Percentiles rank a stretch among this genome's conserved stretches.
Evolutionary conservation across 1,284 basidiomycete species (phyloP).

Genomic region (Ustilago loliicola): DNA sequence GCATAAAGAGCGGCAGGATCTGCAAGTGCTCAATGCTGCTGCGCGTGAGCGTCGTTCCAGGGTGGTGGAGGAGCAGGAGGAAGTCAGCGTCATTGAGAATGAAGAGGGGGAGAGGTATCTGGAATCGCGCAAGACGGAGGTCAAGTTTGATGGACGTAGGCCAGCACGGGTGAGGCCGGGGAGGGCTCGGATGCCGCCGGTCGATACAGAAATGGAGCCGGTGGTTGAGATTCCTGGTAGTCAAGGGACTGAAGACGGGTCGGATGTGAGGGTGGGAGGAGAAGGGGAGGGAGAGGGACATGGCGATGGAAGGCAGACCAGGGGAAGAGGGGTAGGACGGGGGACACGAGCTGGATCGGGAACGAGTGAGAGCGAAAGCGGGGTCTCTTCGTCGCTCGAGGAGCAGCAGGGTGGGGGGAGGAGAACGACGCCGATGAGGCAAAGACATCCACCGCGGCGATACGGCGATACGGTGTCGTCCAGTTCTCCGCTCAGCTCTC

Average conservation of each 20-base stretch:
- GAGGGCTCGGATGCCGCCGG: background rate
- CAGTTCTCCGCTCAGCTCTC: background rate
- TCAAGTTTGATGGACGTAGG: background rate
- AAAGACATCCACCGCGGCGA: constrained; percentile 26
- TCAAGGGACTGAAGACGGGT: background rate
- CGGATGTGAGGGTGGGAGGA: background rate
- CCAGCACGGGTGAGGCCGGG: background rate
- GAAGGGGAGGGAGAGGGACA: background rate
- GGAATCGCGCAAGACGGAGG: constrained; percentile 30
- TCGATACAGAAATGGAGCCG: background rate
- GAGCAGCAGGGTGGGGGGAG: constrained; percentile 3
- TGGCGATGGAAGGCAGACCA: background rate
- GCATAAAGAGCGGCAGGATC: constrained; percentile 10
- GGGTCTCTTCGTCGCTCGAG: constrained; percentile 6
- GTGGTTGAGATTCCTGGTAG: background rate
- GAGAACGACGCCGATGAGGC: constrained; percentile 27
- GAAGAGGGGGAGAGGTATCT: constrained; percentile 33
- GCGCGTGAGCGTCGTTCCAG: constrained; percentile 26
- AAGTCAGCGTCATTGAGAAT: constrained; percentile 67
- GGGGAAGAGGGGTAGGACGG: background rate
- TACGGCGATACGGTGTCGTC: constrained; percentile 16
- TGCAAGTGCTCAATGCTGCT: constrained; percentile 6
- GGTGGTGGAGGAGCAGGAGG: constrained; percentile 73
- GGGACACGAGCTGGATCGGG: constrained; percentile 1
- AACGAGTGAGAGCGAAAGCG: constrained; percentile 16